These are phyloP conservation scores for Hymenoscyphus salicellus DNA, from an alignment of 2,329 filamentous ascomycete species.

Conservation along the genomic window DNA sequence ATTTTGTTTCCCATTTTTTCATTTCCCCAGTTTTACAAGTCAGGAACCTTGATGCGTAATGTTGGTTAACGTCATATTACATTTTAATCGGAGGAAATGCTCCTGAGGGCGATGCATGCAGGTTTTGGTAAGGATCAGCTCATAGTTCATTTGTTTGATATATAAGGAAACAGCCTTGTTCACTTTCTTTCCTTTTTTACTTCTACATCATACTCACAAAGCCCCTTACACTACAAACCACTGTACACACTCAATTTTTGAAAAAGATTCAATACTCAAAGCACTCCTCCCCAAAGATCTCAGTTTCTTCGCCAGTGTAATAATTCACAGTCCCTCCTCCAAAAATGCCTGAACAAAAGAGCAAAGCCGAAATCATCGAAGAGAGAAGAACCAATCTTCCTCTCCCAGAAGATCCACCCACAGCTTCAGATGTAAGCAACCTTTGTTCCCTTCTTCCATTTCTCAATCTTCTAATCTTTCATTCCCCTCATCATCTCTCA, in stretches of 20 bases:
- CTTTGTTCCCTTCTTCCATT: too few species aligned
- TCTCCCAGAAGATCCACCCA: slow-evolving; percentile 73
- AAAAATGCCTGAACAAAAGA: slow-evolving; percentile 23
- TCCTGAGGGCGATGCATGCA: slow-evolving; percentile 5
- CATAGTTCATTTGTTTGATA: not conserved
- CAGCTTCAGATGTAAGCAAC: slow-evolving; percentile 56
- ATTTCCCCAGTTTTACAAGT: not conserved
- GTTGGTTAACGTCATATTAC: not conserved
- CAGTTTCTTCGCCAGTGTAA: not conserved
- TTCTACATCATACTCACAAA: not conserved
- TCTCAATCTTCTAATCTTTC: too few species aligned
- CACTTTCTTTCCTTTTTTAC: not conserved
- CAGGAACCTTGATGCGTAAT: not conserved
- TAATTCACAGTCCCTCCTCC: not conserved
- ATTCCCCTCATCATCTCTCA: too few species aligned
- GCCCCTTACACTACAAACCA: not conserved
- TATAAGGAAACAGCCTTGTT: not conserved
- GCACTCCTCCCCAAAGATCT: not conserved
- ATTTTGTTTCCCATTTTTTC: not conserved
- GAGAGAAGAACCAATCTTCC: slow-evolving; percentile 70
- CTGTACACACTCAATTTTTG: too few species aligned
- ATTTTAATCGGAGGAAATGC: slow-evolving; percentile 12
- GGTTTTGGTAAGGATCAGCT: not conserved
- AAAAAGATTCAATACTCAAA: not conserved
- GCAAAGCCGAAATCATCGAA: slow-evolving; percentile 64